Evolutionary conservation across 352 stramenopile genomes (phyloP).

Genomic region (Phytophthora meadii): DNA sequence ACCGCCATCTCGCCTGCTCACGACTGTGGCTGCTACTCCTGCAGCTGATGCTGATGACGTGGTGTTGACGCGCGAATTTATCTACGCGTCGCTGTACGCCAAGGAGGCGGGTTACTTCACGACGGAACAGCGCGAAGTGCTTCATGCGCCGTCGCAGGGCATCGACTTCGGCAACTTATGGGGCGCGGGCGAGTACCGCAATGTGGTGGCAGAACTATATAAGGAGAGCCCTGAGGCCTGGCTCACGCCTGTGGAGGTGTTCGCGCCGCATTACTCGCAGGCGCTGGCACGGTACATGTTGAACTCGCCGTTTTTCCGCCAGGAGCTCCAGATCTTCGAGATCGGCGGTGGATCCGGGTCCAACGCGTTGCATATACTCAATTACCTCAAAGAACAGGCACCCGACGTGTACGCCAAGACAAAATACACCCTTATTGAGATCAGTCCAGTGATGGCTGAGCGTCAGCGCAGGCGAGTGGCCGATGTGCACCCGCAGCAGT

Average conservation of each 20-base stretch:
- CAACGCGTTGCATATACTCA: slow-evolving; percentile 91
- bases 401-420: slow-evolving; percentile 82
- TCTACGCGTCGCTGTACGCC: slow-evolving; percentile 83
- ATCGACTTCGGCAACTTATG: slow-evolving; percentile 85
- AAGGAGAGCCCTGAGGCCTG: slow-evolving; percentile 77
- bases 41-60: background rate
- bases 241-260: slow-evolving; percentile 92
- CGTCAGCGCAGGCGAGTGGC: slow-evolving; percentile 73
- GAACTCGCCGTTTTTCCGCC: slow-evolving; percentile 63
- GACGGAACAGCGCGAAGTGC: slow-evolving; percentile 72
- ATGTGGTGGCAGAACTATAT: slow-evolving; percentile 71
- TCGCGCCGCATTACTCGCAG: slow-evolving; percentile 88
- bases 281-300: slow-evolving; percentile 91
- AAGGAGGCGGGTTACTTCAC: slow-evolving; percentile 86
- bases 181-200: slow-evolving; percentile 78
- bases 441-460: slow-evolving; percentile 88
- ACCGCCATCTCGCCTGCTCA: background rate
- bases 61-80: slow-evolving; percentile 85
- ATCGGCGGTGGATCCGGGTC: slow-evolving; percentile 89
- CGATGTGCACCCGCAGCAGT: slow-evolving; percentile 63
- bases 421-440: slow-evolving; percentile 91
- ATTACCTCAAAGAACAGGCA: slow-evolving; percentile 80
- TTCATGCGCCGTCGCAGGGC: slow-evolving; percentile 63
- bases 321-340: slow-evolving; percentile 81
- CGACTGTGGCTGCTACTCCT: background rate